Percentiles rank a stretch among this genome's conserved stretches.
phyloP scores from a whole-genome alignment of 169 alveolate genomes.

The Plasmodium malariae region DNA sequence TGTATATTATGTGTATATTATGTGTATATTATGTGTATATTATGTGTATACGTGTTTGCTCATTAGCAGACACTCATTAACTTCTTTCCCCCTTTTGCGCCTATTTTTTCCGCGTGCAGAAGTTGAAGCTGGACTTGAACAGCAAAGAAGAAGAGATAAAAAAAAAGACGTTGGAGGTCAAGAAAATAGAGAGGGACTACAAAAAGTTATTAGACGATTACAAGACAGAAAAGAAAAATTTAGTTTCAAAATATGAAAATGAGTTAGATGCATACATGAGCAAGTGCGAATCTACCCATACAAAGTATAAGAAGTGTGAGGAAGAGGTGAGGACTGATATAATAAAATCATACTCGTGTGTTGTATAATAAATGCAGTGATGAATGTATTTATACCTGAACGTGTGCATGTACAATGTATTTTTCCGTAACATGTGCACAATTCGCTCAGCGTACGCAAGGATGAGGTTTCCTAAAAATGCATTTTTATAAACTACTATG shows the following conservation, averaged over 20 bases:
- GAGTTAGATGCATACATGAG: slow-evolving; percentile 53
- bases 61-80: too few relatives aligned
- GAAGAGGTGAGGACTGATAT: slow-evolving; percentile 66
- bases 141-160: slow-evolving; percentile 63
- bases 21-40: too few relatives aligned
- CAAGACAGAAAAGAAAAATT: slow-evolving; percentile 56
- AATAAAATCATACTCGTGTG: too few relatives aligned
- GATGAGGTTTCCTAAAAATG: too few relatives aligned
- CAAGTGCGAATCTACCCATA: slow-evolving; percentile 66
- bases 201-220: slow-evolving; percentile 63
- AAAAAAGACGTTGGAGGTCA: slow-evolving; percentile 39
- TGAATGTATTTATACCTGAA: background rate
- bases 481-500: too few relatives aligned
- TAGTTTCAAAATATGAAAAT: slow-evolving; percentile 67
- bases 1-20: too few relatives aligned
- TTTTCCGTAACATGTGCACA: too few relatives aligned
- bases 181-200: slow-evolving; percentile 64
- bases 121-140: slow-evolving; percentile 35
- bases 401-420: too few relatives aligned
- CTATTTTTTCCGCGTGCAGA: slow-evolving; percentile 10
- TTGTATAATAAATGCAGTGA: too few relatives aligned
- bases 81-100: background rate
- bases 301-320: slow-evolving; percentile 54
- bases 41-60: too few relatives aligned
- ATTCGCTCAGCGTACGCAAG: too few relatives aligned